Conservation (phyloP, 1,284 basidiomycete species). For the Boletellus dicymbophilus region DNA sequence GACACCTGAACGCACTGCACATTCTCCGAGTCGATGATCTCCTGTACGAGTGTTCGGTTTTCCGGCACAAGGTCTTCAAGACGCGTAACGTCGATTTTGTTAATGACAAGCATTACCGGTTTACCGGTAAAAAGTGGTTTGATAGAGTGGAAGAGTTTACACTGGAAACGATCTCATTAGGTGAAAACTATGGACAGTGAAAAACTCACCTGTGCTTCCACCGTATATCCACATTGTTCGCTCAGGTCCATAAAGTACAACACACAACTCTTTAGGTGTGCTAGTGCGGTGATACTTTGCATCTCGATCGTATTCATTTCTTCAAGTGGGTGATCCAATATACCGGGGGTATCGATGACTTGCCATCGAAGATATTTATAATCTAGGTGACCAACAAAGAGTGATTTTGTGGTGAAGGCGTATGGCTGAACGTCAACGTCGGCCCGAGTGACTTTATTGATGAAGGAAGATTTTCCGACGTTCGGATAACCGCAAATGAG, state of each 20-base stretch:
- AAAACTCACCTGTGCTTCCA: constrained; percentile 82
- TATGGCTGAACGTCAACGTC: constrained; percentile 98
- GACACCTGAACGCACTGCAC: constrained; percentile 83
- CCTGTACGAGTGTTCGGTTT: constrained; percentile 78
- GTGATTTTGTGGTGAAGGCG: constrained; percentile 96
- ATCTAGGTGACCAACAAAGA: constrained; percentile 96
- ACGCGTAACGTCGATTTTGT: constrained; percentile 92
- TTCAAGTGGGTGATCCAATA: constrained; percentile 92
- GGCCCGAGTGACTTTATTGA: constrained; percentile 97
- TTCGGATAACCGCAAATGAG: constrained; percentile 97
- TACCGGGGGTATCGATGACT: constrained; percentile 94
- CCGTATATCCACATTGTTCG: constrained; percentile 94
- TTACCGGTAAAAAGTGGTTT: constrained; percentile 94
- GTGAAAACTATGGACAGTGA: neutral
- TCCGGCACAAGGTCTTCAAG: constrained; percentile 81
- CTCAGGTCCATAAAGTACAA: constrained; percentile 97
- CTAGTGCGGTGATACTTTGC: constrained; percentile 96
- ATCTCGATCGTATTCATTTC: constrained; percentile 99
- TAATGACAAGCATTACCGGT: constrained; percentile 90
- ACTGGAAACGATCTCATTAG: constrained; percentile 48
- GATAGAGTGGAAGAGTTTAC: constrained; percentile 97
- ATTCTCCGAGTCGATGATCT: constrained; percentile 76
- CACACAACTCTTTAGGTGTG: constrained; percentile 89
- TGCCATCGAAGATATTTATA: constrained; percentile 99
- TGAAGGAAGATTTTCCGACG: constrained; percentile 96